These are phyloP conservation scores for Tolypocladium cylindrosporum DNA, from an alignment of 2,329 filamentous ascomycete species.

Conservation along the genomic window DNA sequence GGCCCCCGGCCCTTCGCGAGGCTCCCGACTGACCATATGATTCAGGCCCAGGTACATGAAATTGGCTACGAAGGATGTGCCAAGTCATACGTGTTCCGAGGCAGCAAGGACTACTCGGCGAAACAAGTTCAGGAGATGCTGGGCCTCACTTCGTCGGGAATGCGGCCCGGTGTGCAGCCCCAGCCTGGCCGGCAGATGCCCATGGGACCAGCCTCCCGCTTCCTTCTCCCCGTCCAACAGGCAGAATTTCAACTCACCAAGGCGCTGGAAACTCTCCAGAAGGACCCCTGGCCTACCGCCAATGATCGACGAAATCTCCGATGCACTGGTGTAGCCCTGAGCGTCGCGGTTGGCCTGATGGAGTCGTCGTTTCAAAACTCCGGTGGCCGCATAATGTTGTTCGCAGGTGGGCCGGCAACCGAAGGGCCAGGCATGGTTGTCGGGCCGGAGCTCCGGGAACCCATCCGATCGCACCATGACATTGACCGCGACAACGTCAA, in stretches of 20 bases:
- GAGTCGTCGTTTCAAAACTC: constrained; percentile 95
- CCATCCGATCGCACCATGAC: constrained; percentile 95
- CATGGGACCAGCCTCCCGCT: constrained; percentile 75
- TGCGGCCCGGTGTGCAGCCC: constrained; percentile 66
- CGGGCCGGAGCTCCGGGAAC: constrained; percentile 87
- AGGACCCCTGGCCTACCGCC: constrained; percentile 93
- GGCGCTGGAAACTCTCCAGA: constrained; percentile 87
- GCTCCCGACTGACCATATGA: neutral
- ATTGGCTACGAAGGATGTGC: constrained; percentile 96
- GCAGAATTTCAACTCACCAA: constrained; percentile 97
- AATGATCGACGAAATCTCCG: constrained; percentile 84
- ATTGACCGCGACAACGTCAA: constrained; percentile 99
- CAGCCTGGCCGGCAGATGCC: constrained; percentile 67
- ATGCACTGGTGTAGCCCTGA: constrained; percentile 93
- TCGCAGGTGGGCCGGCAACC: constrained; percentile 87
- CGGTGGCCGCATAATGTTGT: constrained; percentile 92
- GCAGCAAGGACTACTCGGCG: constrained; percentile 94
- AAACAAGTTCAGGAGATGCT: constrained; percentile 99
- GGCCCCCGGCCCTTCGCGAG: constrained; percentile 10
- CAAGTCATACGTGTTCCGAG: constrained; percentile 96
- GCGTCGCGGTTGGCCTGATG: constrained; percentile 83
- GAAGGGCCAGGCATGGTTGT: constrained; percentile 97
- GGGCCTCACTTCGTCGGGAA: constrained; percentile 61
- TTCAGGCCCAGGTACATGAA: constrained; percentile 85
- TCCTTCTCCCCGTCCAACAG: constrained; percentile 87